Conservation (phyloP, 257 asterid genomes). For the Primulina tabacum region DNA sequence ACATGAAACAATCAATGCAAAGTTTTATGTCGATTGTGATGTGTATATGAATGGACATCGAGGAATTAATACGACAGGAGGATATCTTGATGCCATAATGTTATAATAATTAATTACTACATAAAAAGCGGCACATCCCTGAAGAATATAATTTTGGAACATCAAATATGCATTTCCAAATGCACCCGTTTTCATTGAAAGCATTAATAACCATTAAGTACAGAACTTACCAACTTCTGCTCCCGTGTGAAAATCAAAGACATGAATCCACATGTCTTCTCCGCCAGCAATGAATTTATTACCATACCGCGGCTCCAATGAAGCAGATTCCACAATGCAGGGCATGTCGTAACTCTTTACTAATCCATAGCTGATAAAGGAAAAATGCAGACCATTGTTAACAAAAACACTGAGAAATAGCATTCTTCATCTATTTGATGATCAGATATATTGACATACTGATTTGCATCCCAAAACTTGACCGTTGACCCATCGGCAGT, state of each 20-base stretch:
- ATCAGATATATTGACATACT: slow-evolving; percentile 40
- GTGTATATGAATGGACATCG: neutral
- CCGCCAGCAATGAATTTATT: slow-evolving; percentile 93
- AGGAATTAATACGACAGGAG: neutral
- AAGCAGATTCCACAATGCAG: slow-evolving; percentile 86
- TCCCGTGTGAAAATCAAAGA: slow-evolving; percentile 82
- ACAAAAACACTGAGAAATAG: slow-evolving; percentile 5
- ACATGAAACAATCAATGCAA: neutral
- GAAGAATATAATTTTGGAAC: neutral
- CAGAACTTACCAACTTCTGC: slow-evolving; percentile 63
- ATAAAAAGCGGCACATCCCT: neutral
- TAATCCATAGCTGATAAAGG: slow-evolving; percentile 68
- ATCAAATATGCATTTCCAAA: neutral
- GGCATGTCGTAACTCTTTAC: slow-evolving; percentile 87
- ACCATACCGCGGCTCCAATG: slow-evolving; percentile 86
- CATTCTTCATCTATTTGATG: neutral
- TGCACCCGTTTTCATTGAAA: neutral
- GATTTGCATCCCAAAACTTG: slow-evolving; percentile 98
- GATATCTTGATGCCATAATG: neutral
- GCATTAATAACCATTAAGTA: no score
- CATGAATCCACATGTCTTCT: slow-evolving; percentile 96
- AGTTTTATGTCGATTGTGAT: no score
- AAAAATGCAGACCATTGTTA: neutral
- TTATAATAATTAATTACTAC: no score
- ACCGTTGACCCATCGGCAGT: slow-evolving; percentile 87